Conservation (phyloP, 345 rosid species). For the Leavenworthia alabamica region DNA sequence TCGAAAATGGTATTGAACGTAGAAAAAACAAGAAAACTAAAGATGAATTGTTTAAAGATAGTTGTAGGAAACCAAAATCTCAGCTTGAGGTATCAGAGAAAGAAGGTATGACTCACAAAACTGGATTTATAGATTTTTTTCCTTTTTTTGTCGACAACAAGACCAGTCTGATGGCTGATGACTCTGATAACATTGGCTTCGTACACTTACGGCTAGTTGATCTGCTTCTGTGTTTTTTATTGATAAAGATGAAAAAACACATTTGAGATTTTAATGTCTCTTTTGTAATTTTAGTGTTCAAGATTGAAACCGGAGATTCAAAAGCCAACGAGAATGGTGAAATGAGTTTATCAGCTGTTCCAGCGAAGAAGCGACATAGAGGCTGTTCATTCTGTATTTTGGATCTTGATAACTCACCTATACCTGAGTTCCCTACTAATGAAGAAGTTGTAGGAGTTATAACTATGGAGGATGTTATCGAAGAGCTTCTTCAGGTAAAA, state of each 20-base stretch:
- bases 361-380: constrained; percentile 80
- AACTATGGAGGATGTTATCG: constrained; percentile 92
- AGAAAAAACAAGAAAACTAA: constrained; percentile 26
- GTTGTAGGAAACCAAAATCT: constrained; percentile 48
- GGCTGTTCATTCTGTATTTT: constrained; percentile 87
- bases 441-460: constrained; percentile 89
- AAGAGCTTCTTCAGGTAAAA: constrained; percentile 94
- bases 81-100: constrained; percentile 31
- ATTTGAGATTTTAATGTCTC: background rate
- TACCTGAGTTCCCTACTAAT: constrained; percentile 57
- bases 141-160: no score
- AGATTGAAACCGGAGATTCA: constrained; percentile 34
- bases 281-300: constrained; percentile 25
- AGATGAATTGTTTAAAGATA: constrained; percentile 42
- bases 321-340: constrained; percentile 39
- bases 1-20: constrained; percentile 32
- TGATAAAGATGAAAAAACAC: background rate
- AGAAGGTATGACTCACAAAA: constrained; percentile 38
- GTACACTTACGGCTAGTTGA: no score
- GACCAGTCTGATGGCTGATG: no score
- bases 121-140: no score
- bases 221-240: no score
- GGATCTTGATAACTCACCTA: constrained; percentile 64
- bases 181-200: no score
- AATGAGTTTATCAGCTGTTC: constrained; percentile 45